A percentile compares a stretch with the other conserved stretches of the same genome.
Conservation (phyloP, 1,284 basidiomycete species). For the Rugosomyces carneus region DNA sequence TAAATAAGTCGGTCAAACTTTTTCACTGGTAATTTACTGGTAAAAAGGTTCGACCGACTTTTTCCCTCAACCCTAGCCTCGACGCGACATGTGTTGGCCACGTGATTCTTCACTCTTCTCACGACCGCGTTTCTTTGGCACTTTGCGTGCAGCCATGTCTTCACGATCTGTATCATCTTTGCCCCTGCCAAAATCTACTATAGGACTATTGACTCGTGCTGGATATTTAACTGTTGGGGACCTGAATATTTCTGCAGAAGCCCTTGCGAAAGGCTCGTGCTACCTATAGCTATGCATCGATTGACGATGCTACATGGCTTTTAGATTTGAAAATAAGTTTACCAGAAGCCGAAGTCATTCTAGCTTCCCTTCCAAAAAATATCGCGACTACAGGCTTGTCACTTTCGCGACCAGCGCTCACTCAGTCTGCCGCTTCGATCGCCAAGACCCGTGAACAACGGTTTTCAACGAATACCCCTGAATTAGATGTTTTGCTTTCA, state of each 20-base stretch:
- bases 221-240: slow-evolving; percentile 50
- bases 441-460: slow-evolving; percentile 23
- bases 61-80: too few species aligned
- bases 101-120: not conserved
- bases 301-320: not conserved
- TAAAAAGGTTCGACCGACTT: too few species aligned
- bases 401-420: slow-evolving; percentile 30
- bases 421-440: slow-evolving; percentile 53
- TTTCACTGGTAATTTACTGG: too few species aligned
- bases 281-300: not conserved
- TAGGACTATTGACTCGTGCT: slow-evolving; percentile 37
- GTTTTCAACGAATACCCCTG: slow-evolving; percentile 38
- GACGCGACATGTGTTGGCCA: not conserved
- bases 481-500: slow-evolving; percentile 50
- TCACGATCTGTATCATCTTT: slow-evolving; percentile 37
- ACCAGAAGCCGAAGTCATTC: slow-evolving; percentile 36
- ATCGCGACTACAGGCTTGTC: slow-evolving; percentile 15
- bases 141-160: slow-evolving; percentile 26
- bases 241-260: slow-evolving; percentile 29
- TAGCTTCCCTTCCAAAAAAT: slow-evolving; percentile 31
- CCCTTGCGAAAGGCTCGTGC: slow-evolving; percentile 37
- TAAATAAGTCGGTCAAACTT: too few species aligned
- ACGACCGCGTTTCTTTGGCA: not conserved
- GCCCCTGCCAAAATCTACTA: slow-evolving; percentile 29
- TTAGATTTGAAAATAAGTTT: slow-evolving; percentile 44